These are phyloP conservation scores for Tylopilus vinaceipallidus DNA, from an alignment of 768 basidiomycete genomes.

Conservation along the genomic window DNA sequence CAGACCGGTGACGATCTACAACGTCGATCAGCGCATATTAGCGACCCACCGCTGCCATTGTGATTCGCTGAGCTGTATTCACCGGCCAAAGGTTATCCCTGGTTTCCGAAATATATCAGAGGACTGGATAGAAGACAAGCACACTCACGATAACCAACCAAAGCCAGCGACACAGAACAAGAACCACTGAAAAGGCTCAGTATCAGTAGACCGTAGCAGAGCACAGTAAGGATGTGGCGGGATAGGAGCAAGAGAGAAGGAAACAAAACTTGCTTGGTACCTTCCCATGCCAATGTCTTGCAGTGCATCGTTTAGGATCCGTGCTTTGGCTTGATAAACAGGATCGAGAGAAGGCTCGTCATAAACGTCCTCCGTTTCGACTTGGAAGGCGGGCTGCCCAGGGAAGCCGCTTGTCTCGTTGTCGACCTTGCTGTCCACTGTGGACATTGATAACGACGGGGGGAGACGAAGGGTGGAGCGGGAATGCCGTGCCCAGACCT, in stretches of 20 bases:
- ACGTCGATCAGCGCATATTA: background rate
- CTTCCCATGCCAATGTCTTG: slow-evolving; percentile 72
- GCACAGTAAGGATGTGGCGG: background rate
- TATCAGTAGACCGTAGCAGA: background rate
- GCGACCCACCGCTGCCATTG: background rate
- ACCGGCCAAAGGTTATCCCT: slow-evolving; percentile 76
- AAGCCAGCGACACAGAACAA: slow-evolving; percentile 69
- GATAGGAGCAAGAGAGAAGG: background rate
- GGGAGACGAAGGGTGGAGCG: background rate
- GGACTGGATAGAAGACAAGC: background rate
- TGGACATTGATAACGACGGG: slow-evolving; percentile 17
- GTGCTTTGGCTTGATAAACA: slow-evolving; percentile 56
- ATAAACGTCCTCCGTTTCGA: slow-evolving; percentile 24
- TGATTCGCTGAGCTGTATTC: slow-evolving; percentile 24
- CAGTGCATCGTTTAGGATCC: slow-evolving; percentile 55
- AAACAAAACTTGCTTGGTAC: slow-evolving; percentile 47
- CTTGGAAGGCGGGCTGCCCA: background rate
- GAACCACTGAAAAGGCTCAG: slow-evolving; percentile 42
- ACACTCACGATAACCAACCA: slow-evolving; percentile 70
- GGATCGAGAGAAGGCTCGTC: slow-evolving; percentile 43
- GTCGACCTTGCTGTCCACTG: slow-evolving; percentile 1
- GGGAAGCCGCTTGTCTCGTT: slow-evolving; percentile 2
- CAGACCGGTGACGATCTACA: slow-evolving; percentile 60
- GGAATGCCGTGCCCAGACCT: background rate
- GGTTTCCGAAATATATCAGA: slow-evolving; percentile 22